Evolutionary conservation across 148 eudicot species (phyloP).

Genomic region (Amaranthus palmeri): DNA sequence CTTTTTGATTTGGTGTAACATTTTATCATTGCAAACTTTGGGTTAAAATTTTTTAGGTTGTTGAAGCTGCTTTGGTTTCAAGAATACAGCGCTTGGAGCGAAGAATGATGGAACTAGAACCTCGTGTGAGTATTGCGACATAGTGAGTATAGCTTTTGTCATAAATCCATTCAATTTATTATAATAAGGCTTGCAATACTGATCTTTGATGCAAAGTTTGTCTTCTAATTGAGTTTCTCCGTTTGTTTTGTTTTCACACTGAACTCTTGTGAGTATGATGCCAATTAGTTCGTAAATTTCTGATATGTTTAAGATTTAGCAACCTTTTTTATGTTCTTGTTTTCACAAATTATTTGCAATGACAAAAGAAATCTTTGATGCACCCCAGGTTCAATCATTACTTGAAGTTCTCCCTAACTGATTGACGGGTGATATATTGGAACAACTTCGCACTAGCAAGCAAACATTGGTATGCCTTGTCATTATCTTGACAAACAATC

Average conservation of each 20-base stretch:
- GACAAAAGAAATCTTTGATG: conserved; percentile 4
- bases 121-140: conserved; percentile 87
- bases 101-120: conserved; percentile 87
- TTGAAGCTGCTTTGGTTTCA: conserved; percentile 94
- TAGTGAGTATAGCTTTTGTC: conserved; percentile 46
- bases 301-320: no score
- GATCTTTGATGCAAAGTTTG: conserved; percentile 7
- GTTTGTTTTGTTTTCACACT: no score
- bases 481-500: neutral
- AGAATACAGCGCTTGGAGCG: conserved; percentile 81
- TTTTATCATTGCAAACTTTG: neutral
- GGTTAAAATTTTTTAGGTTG: conserved; percentile 51
- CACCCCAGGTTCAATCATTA: conserved; percentile 63
- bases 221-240: no score
- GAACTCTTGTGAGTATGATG: no score
- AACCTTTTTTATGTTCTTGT: conserved; percentile 6
- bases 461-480: conserved; percentile 64
- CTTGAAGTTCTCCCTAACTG: conserved; percentile 89
- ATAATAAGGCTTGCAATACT: neutral
- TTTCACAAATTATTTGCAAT: neutral
- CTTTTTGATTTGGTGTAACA: neutral
- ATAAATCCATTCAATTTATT: neutral
- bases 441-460: conserved; percentile 89
- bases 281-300: no score
- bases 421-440: conserved; percentile 72